These are phyloP conservation scores for Rhexocercosporidium sp. DNA, from an alignment of 2,329 filamentous ascomycete genomes.

Conservation along the genomic window DNA sequence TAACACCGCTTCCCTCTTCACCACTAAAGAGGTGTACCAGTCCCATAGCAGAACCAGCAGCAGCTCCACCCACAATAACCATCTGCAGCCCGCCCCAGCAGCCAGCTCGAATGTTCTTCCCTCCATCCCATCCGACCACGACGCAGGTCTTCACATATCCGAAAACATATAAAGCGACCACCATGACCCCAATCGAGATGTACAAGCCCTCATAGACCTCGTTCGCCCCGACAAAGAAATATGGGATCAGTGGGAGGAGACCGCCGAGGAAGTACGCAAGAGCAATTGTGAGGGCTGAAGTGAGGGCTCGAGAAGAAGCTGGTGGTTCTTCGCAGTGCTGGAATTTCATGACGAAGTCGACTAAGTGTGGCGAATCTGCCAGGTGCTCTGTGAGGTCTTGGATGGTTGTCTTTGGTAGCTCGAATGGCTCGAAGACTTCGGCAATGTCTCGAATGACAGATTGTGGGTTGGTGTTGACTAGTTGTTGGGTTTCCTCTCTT, in stretches of 20 bases:
- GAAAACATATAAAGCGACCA: conserved; percentile 64
- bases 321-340: conserved; percentile 42
- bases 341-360: conserved; percentile 48
- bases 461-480: conserved; percentile 35
- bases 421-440: conserved; percentile 44
- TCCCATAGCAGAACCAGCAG: conserved; percentile 47
- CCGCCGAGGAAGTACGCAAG: conserved; percentile 62
- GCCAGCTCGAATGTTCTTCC: conserved; percentile 34
- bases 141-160: conserved; percentile 68
- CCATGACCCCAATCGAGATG: conserved; percentile 64
- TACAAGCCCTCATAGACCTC: conserved; percentile 55
- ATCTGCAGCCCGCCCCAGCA: conserved; percentile 47
- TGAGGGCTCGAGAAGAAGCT: conserved; percentile 40
- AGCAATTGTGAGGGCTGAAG: conserved; percentile 59
- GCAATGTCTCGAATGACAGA: conserved; percentile 39
- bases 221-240: conserved; percentile 52
- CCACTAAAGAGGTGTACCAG: conserved; percentile 43
- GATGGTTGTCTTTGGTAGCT: conserved; percentile 39
- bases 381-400: conserved; percentile 44
- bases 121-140: conserved; percentile 46
- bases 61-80: conserved; percentile 47
- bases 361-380: conserved; percentile 39
- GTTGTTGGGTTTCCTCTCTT: conserved; percentile 36
- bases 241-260: conserved; percentile 60
- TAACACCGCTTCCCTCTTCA: conserved; percentile 22